phyloP scores from a whole-genome alignment of 208 protist species.

The Herpetomonas samuelpessoai region DNA sequence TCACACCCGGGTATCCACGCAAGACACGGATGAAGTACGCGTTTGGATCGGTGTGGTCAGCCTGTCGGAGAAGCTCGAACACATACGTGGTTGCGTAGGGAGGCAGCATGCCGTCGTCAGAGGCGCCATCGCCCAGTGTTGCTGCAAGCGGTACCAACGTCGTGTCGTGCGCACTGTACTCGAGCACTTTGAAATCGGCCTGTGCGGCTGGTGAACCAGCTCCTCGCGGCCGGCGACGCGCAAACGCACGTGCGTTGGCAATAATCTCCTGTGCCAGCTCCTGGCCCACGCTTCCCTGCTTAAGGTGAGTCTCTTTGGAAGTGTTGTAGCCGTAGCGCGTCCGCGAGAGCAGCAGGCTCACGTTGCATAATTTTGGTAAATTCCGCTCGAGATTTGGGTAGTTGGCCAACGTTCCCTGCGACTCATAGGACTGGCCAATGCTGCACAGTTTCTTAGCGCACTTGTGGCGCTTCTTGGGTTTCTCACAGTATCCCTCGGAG shows the following conservation, averaged over 20 bases:
- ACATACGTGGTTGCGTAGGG: slow-evolving; percentile 60
- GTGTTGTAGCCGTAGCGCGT: slow-evolving; percentile 47
- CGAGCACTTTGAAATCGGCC: slow-evolving; percentile 33
- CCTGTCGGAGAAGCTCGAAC: slow-evolving; percentile 41
- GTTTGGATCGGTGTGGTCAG: neutral
- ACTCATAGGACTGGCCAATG: slow-evolving; percentile 45
- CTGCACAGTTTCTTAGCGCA: slow-evolving; percentile 53
- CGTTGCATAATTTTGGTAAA: slow-evolving; percentile 30
- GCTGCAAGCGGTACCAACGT: slow-evolving; percentile 47
- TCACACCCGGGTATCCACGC: slow-evolving; percentile 50
- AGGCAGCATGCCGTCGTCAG: slow-evolving; percentile 39
- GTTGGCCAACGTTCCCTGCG: slow-evolving; percentile 22
- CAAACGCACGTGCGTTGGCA: slow-evolving; percentile 32
- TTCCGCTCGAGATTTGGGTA: slow-evolving; percentile 25
- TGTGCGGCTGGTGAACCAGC: neutral
- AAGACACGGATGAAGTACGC: slow-evolving; percentile 43
- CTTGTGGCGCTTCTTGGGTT: slow-evolving; percentile 9
- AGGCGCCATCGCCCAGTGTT: slow-evolving; percentile 39
- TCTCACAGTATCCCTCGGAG: slow-evolving; percentile 28
- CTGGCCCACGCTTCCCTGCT: slow-evolving; percentile 55
- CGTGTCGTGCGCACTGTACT: slow-evolving; percentile 80
- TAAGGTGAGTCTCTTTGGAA: slow-evolving; percentile 27
- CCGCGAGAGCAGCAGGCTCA: slow-evolving; percentile 17
- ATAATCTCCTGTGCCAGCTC: slow-evolving; percentile 38
- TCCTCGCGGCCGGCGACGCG: slow-evolving; percentile 9